A percentile compares a stretch with the other conserved stretches of the same genome.
Conservation (phyloP, 345 rosid genomes). For the Erysimum cheiranthoides region DNA sequence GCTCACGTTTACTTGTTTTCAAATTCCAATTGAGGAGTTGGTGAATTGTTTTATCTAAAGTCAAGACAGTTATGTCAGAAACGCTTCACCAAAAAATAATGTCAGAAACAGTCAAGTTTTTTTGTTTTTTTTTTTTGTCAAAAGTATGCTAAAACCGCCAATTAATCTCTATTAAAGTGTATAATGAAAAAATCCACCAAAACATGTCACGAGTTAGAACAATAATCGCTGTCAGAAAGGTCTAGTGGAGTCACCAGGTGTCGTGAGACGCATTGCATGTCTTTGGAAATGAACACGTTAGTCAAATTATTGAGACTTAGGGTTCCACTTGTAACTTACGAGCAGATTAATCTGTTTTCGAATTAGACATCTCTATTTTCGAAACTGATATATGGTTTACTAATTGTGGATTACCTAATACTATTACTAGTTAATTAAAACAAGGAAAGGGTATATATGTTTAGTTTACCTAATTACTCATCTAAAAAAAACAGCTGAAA, state of each 20-base stretch:
- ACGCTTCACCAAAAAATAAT: no score
- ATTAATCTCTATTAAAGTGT: neutral
- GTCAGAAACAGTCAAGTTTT: neutral
- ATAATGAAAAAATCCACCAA: neutral
- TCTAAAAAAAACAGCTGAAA: neutral
- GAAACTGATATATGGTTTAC: neutral
- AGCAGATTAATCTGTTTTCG: neutral
- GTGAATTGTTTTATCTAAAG: neutral
- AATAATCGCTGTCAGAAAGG: neutral
- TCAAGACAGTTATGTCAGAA: neutral
- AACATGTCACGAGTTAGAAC: neutral
- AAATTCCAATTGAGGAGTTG: neutral
- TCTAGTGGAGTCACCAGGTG: neutral
- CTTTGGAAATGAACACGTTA: neutral
- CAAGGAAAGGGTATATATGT: neutral
- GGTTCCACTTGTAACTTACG: neutral
- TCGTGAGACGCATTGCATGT: neutral
- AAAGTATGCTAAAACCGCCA: neutral
- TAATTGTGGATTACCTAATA: neutral
- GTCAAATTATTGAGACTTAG: neutral
- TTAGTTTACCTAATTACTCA: constrained; percentile 17
- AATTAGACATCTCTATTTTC: neutral
- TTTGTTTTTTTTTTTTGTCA: neutral
- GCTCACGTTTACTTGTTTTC: neutral
- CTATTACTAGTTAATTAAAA: neutral